Conservation (phyloP, 1,284 basidiomycete species). For the Cerioporus squamosus region DNA sequence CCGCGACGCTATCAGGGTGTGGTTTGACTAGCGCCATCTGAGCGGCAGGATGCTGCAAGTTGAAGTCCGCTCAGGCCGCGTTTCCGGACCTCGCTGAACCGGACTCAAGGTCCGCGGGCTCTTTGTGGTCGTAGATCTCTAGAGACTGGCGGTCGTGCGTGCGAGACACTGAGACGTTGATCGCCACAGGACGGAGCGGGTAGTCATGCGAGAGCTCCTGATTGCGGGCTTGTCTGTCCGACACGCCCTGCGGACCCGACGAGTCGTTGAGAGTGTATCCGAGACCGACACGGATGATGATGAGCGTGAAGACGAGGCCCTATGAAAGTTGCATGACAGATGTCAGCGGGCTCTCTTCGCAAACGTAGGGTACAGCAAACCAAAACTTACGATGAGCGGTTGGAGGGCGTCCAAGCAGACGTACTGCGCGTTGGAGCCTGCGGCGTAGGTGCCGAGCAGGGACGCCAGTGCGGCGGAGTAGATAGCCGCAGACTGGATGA, state of each 20-base stretch:
- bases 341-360: not conserved
- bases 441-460: constrained; percentile 16
- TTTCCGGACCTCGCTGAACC: not conserved
- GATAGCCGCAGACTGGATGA: constrained; percentile 21
- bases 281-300: constrained; percentile 24
- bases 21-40: no score
- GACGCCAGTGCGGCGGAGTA: constrained; percentile 21
- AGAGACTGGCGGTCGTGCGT: constrained; percentile 15
- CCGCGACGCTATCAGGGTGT: no score
- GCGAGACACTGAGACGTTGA: constrained; percentile 20
- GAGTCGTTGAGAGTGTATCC: constrained; percentile 16
- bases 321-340: not conserved
- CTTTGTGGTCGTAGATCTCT: constrained; percentile 15
- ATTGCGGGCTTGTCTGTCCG: not conserved
- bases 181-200: constrained; percentile 18
- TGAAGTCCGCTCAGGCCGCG: not conserved
- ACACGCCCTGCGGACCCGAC: not conserved
- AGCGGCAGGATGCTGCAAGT: not conserved
- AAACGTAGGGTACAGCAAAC: not conserved
- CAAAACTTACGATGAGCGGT: constrained; percentile 19
- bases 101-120: constrained; percentile 14
- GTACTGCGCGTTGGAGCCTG: constrained; percentile 22
- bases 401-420: constrained; percentile 17
- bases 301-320: constrained; percentile 24
- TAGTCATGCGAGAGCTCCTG: constrained; percentile 14